Evolutionary conservation across 768 basidiomycete genomes (phyloP).

Genomic region (Lepiota venenata): DNA sequence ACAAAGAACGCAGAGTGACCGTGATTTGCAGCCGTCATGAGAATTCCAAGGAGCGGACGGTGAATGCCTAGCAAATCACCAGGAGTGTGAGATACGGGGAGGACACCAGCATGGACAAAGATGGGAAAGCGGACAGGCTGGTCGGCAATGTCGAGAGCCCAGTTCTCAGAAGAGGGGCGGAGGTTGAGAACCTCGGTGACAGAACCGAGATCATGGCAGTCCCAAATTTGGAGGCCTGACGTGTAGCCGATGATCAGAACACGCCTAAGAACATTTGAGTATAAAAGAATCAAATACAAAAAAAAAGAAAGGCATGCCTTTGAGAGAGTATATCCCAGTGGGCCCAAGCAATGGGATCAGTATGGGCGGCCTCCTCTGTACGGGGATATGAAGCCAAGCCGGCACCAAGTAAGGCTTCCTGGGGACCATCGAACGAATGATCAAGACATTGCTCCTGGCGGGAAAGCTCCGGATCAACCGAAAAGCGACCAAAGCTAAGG

Average conservation of each 20-base stretch:
- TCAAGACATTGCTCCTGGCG: background rate
- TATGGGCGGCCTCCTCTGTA: background rate
- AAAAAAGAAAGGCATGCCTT: background rate
- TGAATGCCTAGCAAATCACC: constrained; percentile 1
- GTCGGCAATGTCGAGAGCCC: constrained; percentile 2
- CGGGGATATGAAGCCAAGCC: background rate
- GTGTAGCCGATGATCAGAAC: constrained; percentile 35
- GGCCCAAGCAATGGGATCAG: constrained; percentile 4
- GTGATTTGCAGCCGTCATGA: constrained; percentile 14
- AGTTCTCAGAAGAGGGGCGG: constrained; percentile 16
- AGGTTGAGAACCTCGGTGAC: constrained; percentile 52
- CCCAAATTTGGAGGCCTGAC: constrained; percentile 58
- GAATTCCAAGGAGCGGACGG: constrained; percentile 14
- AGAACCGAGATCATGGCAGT: constrained; percentile 47
- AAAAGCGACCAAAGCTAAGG: constrained; percentile 3
- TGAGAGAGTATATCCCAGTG: constrained; percentile 4
- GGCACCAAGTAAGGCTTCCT: background rate
- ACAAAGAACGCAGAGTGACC: constrained; percentile 19
- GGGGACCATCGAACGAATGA: background rate
- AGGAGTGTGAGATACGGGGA: constrained; percentile 24
- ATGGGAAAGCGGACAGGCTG: background rate
- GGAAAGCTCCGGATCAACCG: constrained; percentile 7
- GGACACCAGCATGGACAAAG: constrained; percentile 36
- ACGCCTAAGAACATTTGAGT: background rate
- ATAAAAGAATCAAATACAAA: background rate